Base-by-base conservation (phyloP, 1,284 basidiomycete genomes). In the Amylostereum areolatum region DNA sequence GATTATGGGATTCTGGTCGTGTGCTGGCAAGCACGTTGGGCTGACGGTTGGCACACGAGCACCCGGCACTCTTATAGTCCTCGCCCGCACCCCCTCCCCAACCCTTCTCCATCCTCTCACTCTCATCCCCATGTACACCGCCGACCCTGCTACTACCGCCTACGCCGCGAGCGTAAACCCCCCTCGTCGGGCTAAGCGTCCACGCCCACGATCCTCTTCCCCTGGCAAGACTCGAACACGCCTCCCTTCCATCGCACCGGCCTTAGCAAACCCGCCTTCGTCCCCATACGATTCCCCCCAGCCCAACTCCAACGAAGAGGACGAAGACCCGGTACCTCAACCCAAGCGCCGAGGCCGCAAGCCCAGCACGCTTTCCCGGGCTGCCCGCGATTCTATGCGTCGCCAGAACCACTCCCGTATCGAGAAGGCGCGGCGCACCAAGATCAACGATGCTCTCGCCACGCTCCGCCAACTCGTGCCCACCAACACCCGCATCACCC, bases 391-490 rank as follows among this genome's bases (percentile, higher is more conserved):
- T 64, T 78, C 84, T 2, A 82, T 85, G 65, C 82, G 88, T 51
- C 86, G 89, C 61, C 77, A 88, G 41, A 89, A 89, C 63, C 88
- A 91, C 59, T 88, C 85, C 8, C 81, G 89, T 50, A 91, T 91
- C 62, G 88, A 91, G 67, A 89, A 90, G 59, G 83, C 87, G 0
- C 71, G 89, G 12, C 73, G 88, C 33, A 89, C 86, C 2, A 90
- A 89, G 72, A 91, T 91, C 53, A 91, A 91, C 61, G 84, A 89
- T 43, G 85, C 88, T 1, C 74, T 91, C 7, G 72, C 82, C 4
- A 78, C 78, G 1, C 66, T 91, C 25, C 77, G 79, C 50, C 67
- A 71, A 51, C 77, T 90, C 49, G 84, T 90, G 1, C 84, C 85
- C 0, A 55, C 68, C 9, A 70, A 78, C 7, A 18, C 18, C 18